These are phyloP conservation scores for Udeniomyces megalosporus DNA, from an alignment of 768 basidiomycete genomes.

Conservation along the genomic window DNA sequence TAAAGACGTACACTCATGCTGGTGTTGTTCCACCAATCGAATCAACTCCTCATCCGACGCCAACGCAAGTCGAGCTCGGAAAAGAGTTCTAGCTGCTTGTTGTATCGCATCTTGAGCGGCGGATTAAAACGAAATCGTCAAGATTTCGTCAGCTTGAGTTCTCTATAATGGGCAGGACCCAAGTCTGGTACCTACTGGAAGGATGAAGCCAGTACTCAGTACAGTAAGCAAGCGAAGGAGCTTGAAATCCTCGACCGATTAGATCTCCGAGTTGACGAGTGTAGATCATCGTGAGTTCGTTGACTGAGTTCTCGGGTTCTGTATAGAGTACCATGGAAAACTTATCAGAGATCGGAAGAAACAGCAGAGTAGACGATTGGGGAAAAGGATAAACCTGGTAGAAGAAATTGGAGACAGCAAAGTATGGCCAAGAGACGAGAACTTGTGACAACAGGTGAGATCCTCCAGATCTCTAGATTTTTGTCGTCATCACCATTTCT, in stretches of 20 bases:
- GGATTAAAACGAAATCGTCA: background rate
- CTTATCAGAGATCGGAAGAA: background rate
- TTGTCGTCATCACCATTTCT: too few species aligned
- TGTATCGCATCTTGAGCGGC: conserved; percentile 49
- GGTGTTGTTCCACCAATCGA: conserved; percentile 45
- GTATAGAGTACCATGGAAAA: background rate
- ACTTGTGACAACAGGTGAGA: conserved; percentile 50
- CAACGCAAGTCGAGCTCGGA: conserved; percentile 54
- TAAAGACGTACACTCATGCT: conserved; percentile 41
- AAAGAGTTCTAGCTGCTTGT: conserved; percentile 56
- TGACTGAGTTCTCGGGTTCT: conserved; percentile 56
- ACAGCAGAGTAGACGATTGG: background rate
- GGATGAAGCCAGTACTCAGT: conserved; percentile 44
- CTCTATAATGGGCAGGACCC: too few species aligned
- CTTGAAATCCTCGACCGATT: conserved; percentile 45
- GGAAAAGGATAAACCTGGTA: background rate
- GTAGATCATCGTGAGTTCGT: conserved; percentile 65
- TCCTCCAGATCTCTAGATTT: too few species aligned
- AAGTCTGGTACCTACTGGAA: conserved; percentile 17
- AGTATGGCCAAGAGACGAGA: conserved; percentile 63
- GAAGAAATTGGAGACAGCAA: background rate
- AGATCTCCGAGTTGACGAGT: conserved; percentile 48
- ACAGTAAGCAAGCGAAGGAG: conserved; percentile 56
- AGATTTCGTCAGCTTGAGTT: background rate
- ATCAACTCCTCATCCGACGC: conserved; percentile 53